Conservation (phyloP, 805 yeast species). For the Nakazawaea siamensis region DNA sequence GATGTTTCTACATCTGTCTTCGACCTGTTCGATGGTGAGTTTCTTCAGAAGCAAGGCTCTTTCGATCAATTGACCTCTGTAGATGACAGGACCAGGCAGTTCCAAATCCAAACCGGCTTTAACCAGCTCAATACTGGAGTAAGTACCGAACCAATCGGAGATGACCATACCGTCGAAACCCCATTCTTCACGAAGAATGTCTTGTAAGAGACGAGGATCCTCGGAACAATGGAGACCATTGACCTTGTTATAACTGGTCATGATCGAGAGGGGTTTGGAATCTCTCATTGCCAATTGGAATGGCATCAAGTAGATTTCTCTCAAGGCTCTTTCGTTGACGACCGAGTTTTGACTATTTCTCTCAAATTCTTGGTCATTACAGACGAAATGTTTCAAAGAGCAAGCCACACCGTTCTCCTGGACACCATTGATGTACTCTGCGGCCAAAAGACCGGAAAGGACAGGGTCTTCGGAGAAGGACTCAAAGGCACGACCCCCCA, state of each 20-base stretch:
- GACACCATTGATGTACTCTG: slow-evolving; percentile 44
- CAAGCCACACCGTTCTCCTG: slow-evolving; percentile 44
- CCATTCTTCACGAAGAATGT: slow-evolving; percentile 49
- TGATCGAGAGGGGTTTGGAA: slow-evolving; percentile 43
- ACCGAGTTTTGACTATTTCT: slow-evolving; percentile 39
- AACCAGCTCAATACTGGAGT: slow-evolving; percentile 35
- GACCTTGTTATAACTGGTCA: slow-evolving; percentile 58
- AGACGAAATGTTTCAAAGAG: slow-evolving; percentile 53
- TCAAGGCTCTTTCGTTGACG: slow-evolving; percentile 50
- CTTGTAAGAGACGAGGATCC: slow-evolving; percentile 30
- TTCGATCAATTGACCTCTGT: slow-evolving; percentile 29
- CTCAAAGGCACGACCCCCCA: slow-evolving; percentile 38
- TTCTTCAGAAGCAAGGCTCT: slow-evolving; percentile 32
- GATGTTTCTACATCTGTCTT: slow-evolving; percentile 39
- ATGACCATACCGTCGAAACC: slow-evolving; percentile 28
- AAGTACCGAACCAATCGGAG: slow-evolving; percentile 52
- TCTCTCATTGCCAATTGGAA: slow-evolving; percentile 51
- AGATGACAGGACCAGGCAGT: slow-evolving; percentile 55
- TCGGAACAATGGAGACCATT: slow-evolving; percentile 54
- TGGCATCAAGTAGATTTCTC: slow-evolving; percentile 59
- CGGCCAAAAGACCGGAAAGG: slow-evolving; percentile 35
- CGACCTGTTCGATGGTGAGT: slow-evolving; percentile 29
- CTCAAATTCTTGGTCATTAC: slow-evolving; percentile 55
- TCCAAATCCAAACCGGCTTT: slow-evolving; percentile 55
- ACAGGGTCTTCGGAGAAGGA: slow-evolving; percentile 36